Conservation (phyloP, 768 basidiomycete species). For the Amanita muscaria region DNA sequence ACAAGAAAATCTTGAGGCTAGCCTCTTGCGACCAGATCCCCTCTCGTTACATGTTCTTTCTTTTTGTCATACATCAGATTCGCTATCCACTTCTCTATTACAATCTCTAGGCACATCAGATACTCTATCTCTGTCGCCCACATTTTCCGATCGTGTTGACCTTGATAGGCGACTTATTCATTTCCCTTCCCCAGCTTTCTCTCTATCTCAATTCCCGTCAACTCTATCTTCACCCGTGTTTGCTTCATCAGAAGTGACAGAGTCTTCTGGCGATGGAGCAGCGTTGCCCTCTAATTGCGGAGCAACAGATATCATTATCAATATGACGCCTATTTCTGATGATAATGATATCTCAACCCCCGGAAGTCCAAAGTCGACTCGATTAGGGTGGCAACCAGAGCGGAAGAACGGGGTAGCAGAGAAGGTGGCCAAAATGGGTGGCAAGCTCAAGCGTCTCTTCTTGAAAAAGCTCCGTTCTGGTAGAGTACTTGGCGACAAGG, state of each 20-base stretch:
- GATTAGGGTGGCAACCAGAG: neutral
- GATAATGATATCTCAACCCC: conserved; percentile 1
- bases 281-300: neutral
- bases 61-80: neutral
- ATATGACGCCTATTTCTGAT: conserved; percentile 3
- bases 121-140: neutral
- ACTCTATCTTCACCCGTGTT: neutral
- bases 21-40: neutral
- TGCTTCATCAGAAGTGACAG: neutral
- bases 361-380: neutral
- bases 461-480: conserved; percentile 9
- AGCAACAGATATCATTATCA: neutral
- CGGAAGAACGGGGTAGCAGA: too few species aligned
- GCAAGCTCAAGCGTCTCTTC: conserved; percentile 21
- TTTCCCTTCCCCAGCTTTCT: conserved; percentile 1
- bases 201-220: conserved; percentile 1
- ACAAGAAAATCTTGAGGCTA: neutral
- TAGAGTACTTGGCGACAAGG: neutral
- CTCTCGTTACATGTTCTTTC: neutral
- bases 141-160: neutral
- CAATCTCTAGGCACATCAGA: conserved; percentile 1
- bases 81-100: neutral
- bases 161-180: neutral
- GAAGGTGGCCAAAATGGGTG: conserved; percentile 20
- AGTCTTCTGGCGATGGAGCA: neutral